Conservation (phyloP, 2,329 filamentous ascomycete species). For the Colletotrichum trifolii region DNA sequence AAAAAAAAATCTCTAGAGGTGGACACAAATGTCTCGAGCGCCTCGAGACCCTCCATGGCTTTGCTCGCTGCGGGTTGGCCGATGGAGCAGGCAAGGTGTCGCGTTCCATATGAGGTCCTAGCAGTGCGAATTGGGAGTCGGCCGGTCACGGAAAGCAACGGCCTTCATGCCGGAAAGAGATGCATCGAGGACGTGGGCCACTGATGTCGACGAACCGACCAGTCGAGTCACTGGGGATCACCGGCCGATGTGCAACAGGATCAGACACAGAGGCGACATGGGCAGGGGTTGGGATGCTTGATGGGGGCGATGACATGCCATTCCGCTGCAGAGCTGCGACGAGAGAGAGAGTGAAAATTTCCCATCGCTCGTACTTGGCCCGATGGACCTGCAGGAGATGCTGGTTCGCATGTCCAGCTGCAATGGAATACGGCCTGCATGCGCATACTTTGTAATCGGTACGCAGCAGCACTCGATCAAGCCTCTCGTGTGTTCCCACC, state of each 20-base stretch:
- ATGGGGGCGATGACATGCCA: slow-evolving; percentile 27
- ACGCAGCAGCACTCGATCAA: not conserved
- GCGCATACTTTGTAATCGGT: accelerated
- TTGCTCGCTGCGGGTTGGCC: slow-evolving; percentile 28
- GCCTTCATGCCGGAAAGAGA: slow-evolving; percentile 23
- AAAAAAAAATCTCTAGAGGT: slow-evolving; percentile 30
- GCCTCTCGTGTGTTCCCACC: slow-evolving; percentile 24
- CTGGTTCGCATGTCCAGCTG: no score
- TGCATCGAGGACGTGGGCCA: slow-evolving; percentile 16
- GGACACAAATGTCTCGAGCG: slow-evolving; percentile 18
- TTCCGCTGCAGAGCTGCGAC: slow-evolving; percentile 9
- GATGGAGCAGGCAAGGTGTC: slow-evolving; percentile 26
- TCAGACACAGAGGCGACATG: not conserved
- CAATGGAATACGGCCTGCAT: no score
- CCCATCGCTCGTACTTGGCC: slow-evolving; percentile 9
- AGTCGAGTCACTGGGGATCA: not conserved
- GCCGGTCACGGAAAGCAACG: slow-evolving; percentile 30
- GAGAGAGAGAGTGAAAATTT: no score
- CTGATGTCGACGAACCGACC: not conserved
- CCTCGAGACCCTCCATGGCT: slow-evolving; percentile 25
- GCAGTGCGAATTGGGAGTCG: slow-evolving; percentile 29
- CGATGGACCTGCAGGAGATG: slow-evolving; percentile 12
- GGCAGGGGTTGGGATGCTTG: no score
- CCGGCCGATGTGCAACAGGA: not conserved
- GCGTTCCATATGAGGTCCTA: slow-evolving; percentile 3